These are phyloP conservation scores for Pichia sporocuriosa DNA, from an alignment of 805 yeast genomes.

Conservation along the genomic window DNA sequence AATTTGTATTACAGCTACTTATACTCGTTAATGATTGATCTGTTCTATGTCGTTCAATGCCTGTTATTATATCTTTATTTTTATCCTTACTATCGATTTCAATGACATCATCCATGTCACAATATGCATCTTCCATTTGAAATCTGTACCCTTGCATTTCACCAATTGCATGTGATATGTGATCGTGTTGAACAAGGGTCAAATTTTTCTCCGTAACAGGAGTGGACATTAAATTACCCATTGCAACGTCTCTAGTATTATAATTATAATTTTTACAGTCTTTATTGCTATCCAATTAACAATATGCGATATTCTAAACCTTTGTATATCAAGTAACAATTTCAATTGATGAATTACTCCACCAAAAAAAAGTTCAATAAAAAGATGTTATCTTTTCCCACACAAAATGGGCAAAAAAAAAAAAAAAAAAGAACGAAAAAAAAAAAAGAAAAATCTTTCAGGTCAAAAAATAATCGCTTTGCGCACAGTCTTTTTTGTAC, in stretches of 20 bases:
- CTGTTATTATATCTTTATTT: not conserved
- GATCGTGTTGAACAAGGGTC: conserved; percentile 37
- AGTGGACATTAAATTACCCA: conserved; percentile 74
- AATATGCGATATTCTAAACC: too few species aligned
- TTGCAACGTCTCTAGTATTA: too few species aligned
- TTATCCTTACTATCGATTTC: conserved; percentile 2
- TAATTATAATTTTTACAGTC: too few species aligned
- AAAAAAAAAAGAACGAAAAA: too few species aligned
- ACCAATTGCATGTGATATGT: conserved; percentile 55
- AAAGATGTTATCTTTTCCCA: too few species aligned
- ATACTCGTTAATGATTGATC: not conserved
- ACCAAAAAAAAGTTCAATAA: not conserved
- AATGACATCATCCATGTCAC: conserved; percentile 33
- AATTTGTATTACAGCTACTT: not conserved
- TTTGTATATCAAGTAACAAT: too few species aligned
- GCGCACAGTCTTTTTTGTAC: too few species aligned
- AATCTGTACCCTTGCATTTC: conserved; percentile 74
- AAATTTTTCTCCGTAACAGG: conserved; percentile 65
- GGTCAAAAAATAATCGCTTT: not conserved
- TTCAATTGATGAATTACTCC: too few species aligned
- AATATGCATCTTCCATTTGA: conserved; percentile 73
- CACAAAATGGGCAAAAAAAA: too few species aligned
- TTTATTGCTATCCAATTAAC: too few species aligned
- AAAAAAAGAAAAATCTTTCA: not conserved
- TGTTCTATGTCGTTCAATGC: conserved; percentile 1